A percentile compares a stretch with the other conserved stretches of the same genome.
Evolutionary conservation across 495 filamentous ascomycete genomes (phyloP).

Genomic region (Glonium stellatum): DNA sequence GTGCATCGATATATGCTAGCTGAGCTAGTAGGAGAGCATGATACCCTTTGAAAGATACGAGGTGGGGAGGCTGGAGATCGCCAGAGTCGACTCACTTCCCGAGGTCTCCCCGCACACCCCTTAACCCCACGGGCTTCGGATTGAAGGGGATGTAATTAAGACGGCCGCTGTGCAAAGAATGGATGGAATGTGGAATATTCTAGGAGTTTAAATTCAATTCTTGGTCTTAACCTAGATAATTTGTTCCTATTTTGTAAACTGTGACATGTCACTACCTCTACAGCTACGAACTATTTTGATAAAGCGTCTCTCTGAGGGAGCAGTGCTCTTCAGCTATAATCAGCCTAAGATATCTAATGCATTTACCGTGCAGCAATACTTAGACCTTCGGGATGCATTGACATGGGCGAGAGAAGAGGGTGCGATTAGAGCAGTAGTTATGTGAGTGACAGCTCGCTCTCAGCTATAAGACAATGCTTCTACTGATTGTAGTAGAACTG

Average conservation of each 20-base stretch:
- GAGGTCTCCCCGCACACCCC: background rate
- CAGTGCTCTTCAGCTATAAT: conserved; percentile 19
- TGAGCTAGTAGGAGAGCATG: too few species aligned
- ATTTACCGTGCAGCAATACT: conserved; percentile 15
- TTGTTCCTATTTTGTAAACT: background rate
- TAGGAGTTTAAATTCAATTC: background rate
- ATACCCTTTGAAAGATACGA: too few species aligned
- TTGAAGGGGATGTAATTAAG: background rate
- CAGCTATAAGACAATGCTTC: background rate
- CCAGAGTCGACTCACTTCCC: background rate
- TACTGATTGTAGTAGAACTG: conserved; percentile 4
- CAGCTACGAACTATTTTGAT: conserved; percentile 14
- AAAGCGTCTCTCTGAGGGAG: conserved; percentile 11
- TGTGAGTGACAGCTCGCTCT: conserved; percentile 3
- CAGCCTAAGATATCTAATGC: conserved; percentile 18
- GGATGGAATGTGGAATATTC: too few species aligned
- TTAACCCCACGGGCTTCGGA: background rate
- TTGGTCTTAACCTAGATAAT: background rate
- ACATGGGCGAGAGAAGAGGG: conserved; percentile 19
- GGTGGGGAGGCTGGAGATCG: background rate
- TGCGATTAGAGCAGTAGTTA: conserved; percentile 12
- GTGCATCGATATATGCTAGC: background rate
- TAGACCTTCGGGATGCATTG: conserved; percentile 15
- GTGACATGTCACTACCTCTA: conserved; percentile 13
- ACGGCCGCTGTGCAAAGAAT: too few species aligned